Evolutionary conservation across 2,329 filamentous ascomycete species (phyloP).

Genomic region (Penicillium verrucosum): DNA sequence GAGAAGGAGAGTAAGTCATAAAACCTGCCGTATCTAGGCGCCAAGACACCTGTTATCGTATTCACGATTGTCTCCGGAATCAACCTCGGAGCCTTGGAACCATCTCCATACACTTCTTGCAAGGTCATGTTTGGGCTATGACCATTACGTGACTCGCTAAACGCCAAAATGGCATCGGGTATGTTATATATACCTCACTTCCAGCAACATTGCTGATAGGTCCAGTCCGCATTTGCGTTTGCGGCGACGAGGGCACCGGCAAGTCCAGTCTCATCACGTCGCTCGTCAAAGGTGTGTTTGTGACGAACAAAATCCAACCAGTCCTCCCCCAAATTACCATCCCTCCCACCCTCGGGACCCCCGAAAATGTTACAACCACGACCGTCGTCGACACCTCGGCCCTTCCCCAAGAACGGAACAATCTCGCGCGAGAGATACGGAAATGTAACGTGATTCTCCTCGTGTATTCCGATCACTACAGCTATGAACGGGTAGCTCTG

Average conservation of each 20-base stretch:
- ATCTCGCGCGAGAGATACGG: constrained; percentile 86
- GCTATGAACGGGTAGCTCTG: constrained; percentile 91
- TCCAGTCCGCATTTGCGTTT: constrained; percentile 86
- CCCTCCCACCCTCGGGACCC: constrained; percentile 85
- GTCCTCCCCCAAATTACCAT: constrained; percentile 94
- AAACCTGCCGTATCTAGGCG: not conserved
- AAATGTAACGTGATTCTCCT: constrained; percentile 96
- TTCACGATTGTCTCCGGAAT: constrained; percentile 3
- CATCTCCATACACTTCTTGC: not conserved
- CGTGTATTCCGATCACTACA: constrained; percentile 98
- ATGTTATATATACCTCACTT: not conserved
- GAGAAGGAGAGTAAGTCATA: no score
- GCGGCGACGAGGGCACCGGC: constrained; percentile 92
- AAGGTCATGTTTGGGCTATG: not conserved
- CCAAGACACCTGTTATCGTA: constrained; percentile 10
- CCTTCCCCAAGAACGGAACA: constrained; percentile 86
- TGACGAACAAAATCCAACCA: constrained; percentile 90
- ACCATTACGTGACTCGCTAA: not conserved
- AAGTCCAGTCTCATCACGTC: constrained; percentile 93
- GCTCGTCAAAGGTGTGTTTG: constrained; percentile 94
- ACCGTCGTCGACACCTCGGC: constrained; percentile 92
- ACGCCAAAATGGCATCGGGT: constrained; percentile 13
- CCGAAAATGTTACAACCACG: constrained; percentile 94
- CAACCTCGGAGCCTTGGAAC: not conserved
- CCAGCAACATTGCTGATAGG: constrained; percentile 1